phyloP scores from a whole-genome alignment of 139 green algal genomes.

The Eudorina sp. region DNA sequence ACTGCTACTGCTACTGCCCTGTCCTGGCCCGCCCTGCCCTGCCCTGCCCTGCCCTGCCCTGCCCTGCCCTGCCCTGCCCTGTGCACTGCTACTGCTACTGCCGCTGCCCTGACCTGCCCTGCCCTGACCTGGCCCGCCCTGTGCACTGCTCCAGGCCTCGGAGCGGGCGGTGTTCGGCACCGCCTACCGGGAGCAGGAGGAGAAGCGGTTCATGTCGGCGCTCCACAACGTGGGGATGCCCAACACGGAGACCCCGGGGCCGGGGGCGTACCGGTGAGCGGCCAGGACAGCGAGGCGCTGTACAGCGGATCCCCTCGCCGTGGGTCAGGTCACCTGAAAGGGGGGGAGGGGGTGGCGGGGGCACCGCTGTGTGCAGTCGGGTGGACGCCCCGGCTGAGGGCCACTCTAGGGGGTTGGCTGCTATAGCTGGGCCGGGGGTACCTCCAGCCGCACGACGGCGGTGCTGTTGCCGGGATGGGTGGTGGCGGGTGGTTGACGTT shows the following conservation, averaged over 20 bases:
- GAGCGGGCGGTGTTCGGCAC: conserved; percentile 47
- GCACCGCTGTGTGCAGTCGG: too few relatives aligned
- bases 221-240: conserved; percentile 41
- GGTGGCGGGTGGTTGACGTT: too few relatives aligned
- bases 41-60: not conserved
- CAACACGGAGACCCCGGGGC: conserved; percentile 20
- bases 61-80: not conserved
- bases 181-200: conserved; percentile 41
- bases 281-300: too few relatives aligned
- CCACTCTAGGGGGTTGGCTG: too few relatives aligned
- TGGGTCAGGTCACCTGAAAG: too few relatives aligned
- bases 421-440: too few relatives aligned
- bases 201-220: conserved; percentile 33
- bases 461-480: too few relatives aligned
- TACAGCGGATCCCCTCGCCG: too few relatives aligned
- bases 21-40: not conserved
- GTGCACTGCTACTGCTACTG: not conserved
- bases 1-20: not conserved
- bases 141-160: not conserved
- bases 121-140: not conserved
- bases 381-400: too few relatives aligned
- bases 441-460: too few relatives aligned
- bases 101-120: not conserved
- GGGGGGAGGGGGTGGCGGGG: too few relatives aligned
- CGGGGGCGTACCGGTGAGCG: conserved; percentile 32